phyloP scores from a whole-genome alignment of 2,329 filamentous ascomycete species.

The Juglanconis oblonga region DNA sequence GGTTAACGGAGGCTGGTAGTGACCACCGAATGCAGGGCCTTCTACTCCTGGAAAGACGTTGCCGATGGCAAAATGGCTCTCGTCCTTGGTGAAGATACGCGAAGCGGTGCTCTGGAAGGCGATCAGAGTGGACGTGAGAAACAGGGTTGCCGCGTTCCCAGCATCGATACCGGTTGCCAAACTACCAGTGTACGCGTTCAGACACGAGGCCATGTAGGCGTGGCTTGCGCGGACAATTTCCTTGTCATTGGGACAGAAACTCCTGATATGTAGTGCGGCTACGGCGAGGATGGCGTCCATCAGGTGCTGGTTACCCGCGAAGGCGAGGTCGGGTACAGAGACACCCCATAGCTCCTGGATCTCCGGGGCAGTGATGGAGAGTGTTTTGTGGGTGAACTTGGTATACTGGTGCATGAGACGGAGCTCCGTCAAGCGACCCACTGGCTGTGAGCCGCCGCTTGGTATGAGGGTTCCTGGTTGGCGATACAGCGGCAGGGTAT shows the following conservation, averaged over 20 bases:
- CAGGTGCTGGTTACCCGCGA: conserved; percentile 55
- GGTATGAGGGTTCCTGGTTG: conserved; percentile 33
- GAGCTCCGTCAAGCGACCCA: conserved; percentile 54
- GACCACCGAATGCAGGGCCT: conserved; percentile 23
- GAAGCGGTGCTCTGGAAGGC: conserved; percentile 65
- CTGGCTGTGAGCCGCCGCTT: conserved; percentile 33
- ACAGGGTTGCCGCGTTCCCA: conserved; percentile 60
- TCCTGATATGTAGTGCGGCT: conserved; percentile 60
- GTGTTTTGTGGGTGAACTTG: conserved; percentile 56
- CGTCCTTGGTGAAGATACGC: conserved; percentile 59
- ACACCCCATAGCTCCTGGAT: conserved; percentile 58
- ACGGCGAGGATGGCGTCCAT: conserved; percentile 64
- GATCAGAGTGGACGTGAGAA: conserved; percentile 61
- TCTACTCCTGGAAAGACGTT: conserved; percentile 19
- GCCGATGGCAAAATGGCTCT: conserved; percentile 34
- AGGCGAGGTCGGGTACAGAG: conserved; percentile 59
- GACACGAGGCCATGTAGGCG: conserved; percentile 61
- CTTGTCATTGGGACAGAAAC: conserved; percentile 54
- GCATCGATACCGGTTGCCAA: conserved; percentile 56
- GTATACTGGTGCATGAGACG: conserved; percentile 65
- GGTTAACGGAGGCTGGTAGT: conserved; percentile 57
- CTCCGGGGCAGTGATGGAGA: conserved; percentile 50
- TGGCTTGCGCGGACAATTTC: conserved; percentile 61
- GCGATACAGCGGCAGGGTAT: conserved; percentile 34
- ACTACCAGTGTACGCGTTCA: conserved; percentile 57